Base-by-base conservation (phyloP, 2,329 filamentous ascomycete species). In the Zelopaecilomyces penicillatus region DNA sequence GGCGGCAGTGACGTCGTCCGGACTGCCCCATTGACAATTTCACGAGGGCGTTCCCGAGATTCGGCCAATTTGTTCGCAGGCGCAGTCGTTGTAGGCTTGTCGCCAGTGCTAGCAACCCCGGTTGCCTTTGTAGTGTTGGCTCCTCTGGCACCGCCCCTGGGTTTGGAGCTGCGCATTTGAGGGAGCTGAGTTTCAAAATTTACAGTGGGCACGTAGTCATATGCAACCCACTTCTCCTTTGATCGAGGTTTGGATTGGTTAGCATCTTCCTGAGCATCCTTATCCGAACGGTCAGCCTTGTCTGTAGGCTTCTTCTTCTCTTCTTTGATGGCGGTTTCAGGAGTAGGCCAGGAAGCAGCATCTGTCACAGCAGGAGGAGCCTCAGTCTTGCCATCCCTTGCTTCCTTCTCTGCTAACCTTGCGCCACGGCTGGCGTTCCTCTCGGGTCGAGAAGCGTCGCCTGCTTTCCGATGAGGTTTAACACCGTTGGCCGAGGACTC, bases 181-280 rank as follows among this genome's bases (percentile, higher is more conserved):
- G 83, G 80, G 35, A 95, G 64, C 29, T 85, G 87, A 1, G 93
- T 96, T 61, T 87, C 85, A 65, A 95, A 97, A 46, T 83, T 82
- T 40, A 93, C 88, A 10, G 80, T 84, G 6, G 89, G 91, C 9
- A 87, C 87, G 57, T 90, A 91, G 31, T 83, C 80, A 46, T 96
- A 78, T 1, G 82, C 76, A 47, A 87, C 82, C 91, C 93, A 97
- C 58, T 89, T 87, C 56, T 85, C 81, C 70, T 94, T 94, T 75
- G 82, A 64, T 70, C 78, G 55, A 27, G 67, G 57, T 57, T 76
- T 76, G 40, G 58, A 57, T 48, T 67, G 54, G 19, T 54, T 52
- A 54, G 63, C 55, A 59, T 73, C 55, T 44, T 80, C 80, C 50
- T 81, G 75, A 37, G 65, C 68, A 52, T 85, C 83, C 39, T 82